phyloP scores from a whole-genome alignment of 2,329 filamentous ascomycete genomes.

The Neofusicoccum laricinum region DNA sequence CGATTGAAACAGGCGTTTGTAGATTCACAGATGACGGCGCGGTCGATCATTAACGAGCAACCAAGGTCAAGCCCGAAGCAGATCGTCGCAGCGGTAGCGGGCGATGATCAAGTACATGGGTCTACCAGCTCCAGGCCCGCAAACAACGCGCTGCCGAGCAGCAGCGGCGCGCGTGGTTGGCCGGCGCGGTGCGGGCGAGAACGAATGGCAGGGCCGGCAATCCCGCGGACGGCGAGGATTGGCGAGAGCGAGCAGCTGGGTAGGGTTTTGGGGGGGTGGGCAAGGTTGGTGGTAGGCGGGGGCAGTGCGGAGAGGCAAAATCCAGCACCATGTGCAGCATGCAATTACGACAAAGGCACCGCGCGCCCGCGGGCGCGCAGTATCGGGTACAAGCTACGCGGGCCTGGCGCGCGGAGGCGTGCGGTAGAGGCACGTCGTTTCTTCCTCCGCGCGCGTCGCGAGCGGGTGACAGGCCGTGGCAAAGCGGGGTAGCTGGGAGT shows the following conservation, averaged over 20 bases:
- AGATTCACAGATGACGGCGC: conserved; percentile 14
- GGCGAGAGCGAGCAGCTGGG: neutral
- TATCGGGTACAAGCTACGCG: neutral
- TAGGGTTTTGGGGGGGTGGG: conserved; percentile 1
- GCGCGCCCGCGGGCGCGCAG: neutral
- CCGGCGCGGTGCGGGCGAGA: neutral
- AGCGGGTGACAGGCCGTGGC: neutral
- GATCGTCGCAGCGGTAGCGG: conserved; percentile 5
- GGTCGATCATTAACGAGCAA: conserved; percentile 8
- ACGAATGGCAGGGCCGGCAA: neutral
- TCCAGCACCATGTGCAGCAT: neutral
- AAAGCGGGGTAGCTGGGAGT: conserved; percentile 12
- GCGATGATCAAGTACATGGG: conserved; percentile 12
- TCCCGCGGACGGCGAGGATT: neutral
- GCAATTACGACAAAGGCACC: neutral
- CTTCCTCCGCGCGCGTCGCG: neutral
- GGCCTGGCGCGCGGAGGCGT: neutral
- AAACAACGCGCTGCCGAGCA: neutral
- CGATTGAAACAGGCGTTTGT: conserved; percentile 2
- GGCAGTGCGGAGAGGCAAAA: conserved; percentile 8
- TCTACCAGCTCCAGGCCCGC: conserved; percentile 10
- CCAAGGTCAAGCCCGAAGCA: conserved; percentile 6
- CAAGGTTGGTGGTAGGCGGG: conserved; percentile 10
- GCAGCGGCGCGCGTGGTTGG: neutral
- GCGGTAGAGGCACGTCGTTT: neutral